Evolutionary conservation across 2,329 filamentous ascomycete species (phyloP).

Genomic region (Phaeoacremonium minimum): DNA sequence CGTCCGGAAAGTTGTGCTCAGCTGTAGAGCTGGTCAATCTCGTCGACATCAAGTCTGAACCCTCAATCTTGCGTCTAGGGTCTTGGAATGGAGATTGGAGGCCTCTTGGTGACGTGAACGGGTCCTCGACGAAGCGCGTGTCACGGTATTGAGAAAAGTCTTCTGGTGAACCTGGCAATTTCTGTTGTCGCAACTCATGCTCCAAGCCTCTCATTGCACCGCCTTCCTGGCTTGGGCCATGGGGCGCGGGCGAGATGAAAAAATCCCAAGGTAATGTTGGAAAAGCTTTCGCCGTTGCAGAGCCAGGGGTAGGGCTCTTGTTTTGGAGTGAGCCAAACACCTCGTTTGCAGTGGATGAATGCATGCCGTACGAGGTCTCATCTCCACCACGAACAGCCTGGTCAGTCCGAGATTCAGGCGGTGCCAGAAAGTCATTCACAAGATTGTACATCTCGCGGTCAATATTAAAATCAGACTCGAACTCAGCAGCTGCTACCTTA

Average conservation of each 20-base stretch:
- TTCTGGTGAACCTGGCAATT: too few species aligned
- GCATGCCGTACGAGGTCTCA: constrained; percentile 52
- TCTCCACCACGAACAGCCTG: constrained; percentile 4
- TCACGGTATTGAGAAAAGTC: too few species aligned
- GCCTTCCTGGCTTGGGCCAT: not conserved
- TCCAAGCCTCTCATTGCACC: too few species aligned
- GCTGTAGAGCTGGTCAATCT: too few species aligned
- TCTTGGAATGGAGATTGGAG: too few species aligned
- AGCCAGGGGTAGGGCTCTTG: constrained; percentile 24
- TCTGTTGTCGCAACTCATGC: too few species aligned
- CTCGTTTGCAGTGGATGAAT: constrained; percentile 45
- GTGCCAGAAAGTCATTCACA: constrained; percentile 44
- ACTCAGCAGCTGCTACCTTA: constrained; percentile 5
- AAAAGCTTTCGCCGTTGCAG: constrained; percentile 27
- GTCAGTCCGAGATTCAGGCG: constrained; percentile 27
- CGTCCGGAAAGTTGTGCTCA: too few species aligned
- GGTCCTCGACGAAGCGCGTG: too few species aligned
- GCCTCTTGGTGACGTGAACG: too few species aligned
- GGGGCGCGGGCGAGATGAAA: constrained; percentile 25
- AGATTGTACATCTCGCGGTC: constrained; percentile 19
- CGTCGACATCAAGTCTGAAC: too few species aligned
- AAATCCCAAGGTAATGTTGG: constrained; percentile 48
- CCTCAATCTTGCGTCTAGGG: too few species aligned
- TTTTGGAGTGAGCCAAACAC: constrained; percentile 37
- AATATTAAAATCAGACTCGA: constrained; percentile 7